Evolutionary conservation across 768 basidiomycete genomes (phyloP).

Genomic region (Kwoniella newhampshirensis): DNA sequence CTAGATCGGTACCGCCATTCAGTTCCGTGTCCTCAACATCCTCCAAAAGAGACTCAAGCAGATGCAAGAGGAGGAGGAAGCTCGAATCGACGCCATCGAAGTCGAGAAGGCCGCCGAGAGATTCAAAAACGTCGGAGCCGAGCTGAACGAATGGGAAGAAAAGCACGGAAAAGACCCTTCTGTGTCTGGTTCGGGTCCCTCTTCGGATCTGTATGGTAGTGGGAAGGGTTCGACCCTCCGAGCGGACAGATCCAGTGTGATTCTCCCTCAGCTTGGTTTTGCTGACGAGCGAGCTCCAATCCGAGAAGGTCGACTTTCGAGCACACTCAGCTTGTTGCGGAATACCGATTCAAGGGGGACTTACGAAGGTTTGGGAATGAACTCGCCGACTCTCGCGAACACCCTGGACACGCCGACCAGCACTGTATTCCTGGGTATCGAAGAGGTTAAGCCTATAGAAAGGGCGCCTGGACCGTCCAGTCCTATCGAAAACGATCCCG

Average conservation of each 20-base stretch:
- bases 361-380: constrained; percentile 14
- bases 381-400: constrained; percentile 18
- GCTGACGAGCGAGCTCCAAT: constrained; percentile 4
- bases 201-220: constrained; percentile 8
- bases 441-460: constrained; percentile 9
- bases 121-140: constrained; percentile 65
- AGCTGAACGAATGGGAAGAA: constrained; percentile 82
- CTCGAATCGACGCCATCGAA: constrained; percentile 69
- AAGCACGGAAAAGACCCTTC: constrained; percentile 62
- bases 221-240: background rate
- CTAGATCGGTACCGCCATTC: constrained; percentile 79
- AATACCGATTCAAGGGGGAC: constrained; percentile 8
- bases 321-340: constrained; percentile 27
- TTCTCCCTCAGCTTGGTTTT: constrained; percentile 33
- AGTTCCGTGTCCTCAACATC: constrained; percentile 77
- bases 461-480: background rate
- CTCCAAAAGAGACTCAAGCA: constrained; percentile 71
- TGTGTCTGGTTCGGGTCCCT: constrained; percentile 10
- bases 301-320: constrained; percentile 7
- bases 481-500: constrained; percentile 16
- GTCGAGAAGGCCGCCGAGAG: constrained; percentile 71
- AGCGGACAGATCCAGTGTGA: constrained; percentile 11
- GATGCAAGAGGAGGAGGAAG: constrained; percentile 69
- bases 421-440: constrained; percentile 7
- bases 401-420: constrained; percentile 1